phyloP scores from a whole-genome alignment of 768 basidiomycete genomes.

The Amanita jacksonii region DNA sequence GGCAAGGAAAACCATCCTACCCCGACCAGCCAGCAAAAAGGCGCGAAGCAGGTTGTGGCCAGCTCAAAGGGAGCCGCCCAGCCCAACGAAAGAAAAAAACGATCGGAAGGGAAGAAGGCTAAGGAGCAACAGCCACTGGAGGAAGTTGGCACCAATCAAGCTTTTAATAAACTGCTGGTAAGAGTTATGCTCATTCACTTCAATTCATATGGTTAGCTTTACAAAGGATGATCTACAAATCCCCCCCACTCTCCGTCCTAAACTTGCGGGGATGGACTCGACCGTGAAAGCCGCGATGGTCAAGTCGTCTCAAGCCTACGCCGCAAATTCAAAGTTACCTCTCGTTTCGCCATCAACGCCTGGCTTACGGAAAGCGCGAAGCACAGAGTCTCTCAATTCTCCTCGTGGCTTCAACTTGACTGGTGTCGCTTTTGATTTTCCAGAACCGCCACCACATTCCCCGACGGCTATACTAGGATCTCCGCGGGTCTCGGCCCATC shows the following conservation, averaged over 20 bases:
- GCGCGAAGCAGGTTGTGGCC: constrained; percentile 11
- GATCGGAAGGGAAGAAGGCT: constrained; percentile 26
- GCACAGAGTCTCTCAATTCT: constrained; percentile 60
- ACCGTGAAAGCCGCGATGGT: constrained; percentile 90
- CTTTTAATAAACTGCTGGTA: constrained; percentile 78
- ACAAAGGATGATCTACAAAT: constrained; percentile 83
- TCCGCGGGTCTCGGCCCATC: constrained; percentile 24
- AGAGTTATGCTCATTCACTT: constrained; percentile 16
- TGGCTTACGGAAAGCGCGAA: constrained; percentile 59
- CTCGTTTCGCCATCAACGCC: constrained; percentile 36
- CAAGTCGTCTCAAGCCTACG: constrained; percentile 68
- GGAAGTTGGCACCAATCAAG: constrained; percentile 43
- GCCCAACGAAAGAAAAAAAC: constrained; percentile 32
- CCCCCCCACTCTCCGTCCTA: constrained; percentile 64
- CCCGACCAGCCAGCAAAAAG: constrained; percentile 10
- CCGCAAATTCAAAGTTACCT: constrained; percentile 27
- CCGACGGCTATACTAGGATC: neutral
- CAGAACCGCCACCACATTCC: constrained; percentile 21
- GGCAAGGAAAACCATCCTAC: constrained; percentile 66
- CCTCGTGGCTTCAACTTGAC: constrained; percentile 35
- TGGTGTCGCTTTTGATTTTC: constrained; percentile 26
- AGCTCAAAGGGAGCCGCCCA: constrained; percentile 25
- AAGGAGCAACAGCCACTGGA: constrained; percentile 26
- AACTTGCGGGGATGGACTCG: constrained; percentile 71
- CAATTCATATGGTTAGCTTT: constrained; percentile 7